Percentiles rank a stretch among this genome's conserved stretches.
Conservation (phyloP, 192 early-diverging fungal genomes). For the Backusella sp. region DNA sequence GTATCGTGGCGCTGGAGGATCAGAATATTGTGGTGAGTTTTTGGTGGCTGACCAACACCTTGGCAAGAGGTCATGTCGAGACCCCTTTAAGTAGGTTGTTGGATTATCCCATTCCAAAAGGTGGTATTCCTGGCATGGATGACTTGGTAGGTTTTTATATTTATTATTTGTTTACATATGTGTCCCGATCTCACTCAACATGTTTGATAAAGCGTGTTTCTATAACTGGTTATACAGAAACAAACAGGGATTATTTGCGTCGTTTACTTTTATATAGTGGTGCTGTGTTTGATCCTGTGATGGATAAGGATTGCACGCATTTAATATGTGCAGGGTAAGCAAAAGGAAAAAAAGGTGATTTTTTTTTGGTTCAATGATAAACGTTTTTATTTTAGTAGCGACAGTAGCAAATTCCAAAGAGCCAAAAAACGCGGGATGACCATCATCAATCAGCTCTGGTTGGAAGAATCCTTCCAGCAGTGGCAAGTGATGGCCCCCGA, state of each 20-base stretch:
- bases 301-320: slow-evolving; percentile 73
- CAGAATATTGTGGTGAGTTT: slow-evolving; percentile 47
- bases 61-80: slow-evolving; percentile 35
- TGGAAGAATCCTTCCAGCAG: slow-evolving; percentile 72
- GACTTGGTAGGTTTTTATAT: slow-evolving; percentile 28
- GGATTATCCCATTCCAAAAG: slow-evolving; percentile 57
- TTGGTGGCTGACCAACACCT: slow-evolving; percentile 52
- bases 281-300: slow-evolving; percentile 57
- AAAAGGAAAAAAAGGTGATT: no score
- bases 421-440: slow-evolving; percentile 61
- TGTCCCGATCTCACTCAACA: no score
- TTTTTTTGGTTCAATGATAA: no score
- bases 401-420: slow-evolving; percentile 63
- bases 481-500: slow-evolving; percentile 56
- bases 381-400: slow-evolving; percentile 33
- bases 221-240: slow-evolving; percentile 69
- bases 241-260: slow-evolving; percentile 62
- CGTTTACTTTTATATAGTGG: slow-evolving; percentile 62
- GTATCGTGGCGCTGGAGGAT: slow-evolving; percentile 32
- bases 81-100: slow-evolving; percentile 45
- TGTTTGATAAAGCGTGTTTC: slow-evolving; percentile 51
- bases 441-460: slow-evolving; percentile 84
- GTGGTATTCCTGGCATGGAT: slow-evolving; percentile 46
- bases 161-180: not conserved
- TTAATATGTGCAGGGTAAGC: slow-evolving; percentile 66